Base-by-base conservation (phyloP, 2,329 filamentous ascomycete species). In the Trichoderma sp. region DNA sequence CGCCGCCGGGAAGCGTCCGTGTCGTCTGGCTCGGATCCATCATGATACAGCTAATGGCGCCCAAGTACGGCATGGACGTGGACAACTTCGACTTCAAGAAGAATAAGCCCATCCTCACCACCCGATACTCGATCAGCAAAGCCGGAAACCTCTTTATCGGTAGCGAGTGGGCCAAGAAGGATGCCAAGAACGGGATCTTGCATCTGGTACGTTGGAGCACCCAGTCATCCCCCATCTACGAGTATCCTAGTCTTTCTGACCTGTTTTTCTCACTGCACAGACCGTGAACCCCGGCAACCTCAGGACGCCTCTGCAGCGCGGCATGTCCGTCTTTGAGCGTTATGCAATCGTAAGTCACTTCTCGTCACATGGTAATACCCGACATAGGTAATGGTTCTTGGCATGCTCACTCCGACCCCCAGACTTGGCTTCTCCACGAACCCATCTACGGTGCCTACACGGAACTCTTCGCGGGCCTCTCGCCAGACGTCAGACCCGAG, bases 391-490 rank as follows among this genome's bases (percentile, higher is more conserved):
- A 6, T 10, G 10, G 2, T 17, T 34, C 9, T 24, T 24, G 30
- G 30, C 30, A 34, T 41, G 12, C 10, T 41, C 39, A 63, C 14
- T 0, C 41, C 7, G 4, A 45, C 1, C 14, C 34, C 34, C 5
- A 65, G 52, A 14, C 47, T 17, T 24, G 67, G 5, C 63, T 70
- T 7, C 30, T 75, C 1, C 71, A 75, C 61, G 72, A 76, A 0
- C 19, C 71, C 0, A 63, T 76, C 12, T 71, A 76, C 30, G 83
- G 82, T 0, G 81, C 80, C 0, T 83, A 82, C 69, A 82, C 82
- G 0, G 77, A 81, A 65, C 68, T 85, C 0, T 85, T 78, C 65
- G 77, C 81, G 0, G 81, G 76, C 0, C 72, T 82, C 45, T 80
- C 80, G 0, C 77, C 78, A 0, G 75, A 82, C 0, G 72, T 83